Evolutionary conservation across 2,329 filamentous ascomycete genomes (phyloP).

Genomic region (Alternaria incomplexa): DNA sequence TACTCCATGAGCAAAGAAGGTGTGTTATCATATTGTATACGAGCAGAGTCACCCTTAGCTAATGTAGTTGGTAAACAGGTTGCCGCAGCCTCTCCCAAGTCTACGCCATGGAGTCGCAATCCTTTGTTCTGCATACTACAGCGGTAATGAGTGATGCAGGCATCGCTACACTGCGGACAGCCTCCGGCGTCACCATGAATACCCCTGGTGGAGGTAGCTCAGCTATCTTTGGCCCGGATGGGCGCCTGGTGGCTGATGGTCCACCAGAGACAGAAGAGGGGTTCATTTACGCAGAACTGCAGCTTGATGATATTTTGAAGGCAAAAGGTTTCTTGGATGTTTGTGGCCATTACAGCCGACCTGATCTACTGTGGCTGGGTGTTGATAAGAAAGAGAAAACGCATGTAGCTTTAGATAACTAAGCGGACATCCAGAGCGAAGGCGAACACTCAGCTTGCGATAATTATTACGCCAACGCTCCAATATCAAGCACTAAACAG

Average conservation of each 20-base stretch:
- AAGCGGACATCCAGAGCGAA: too few relatives aligned
- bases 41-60: neutral
- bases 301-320: conserved; percentile 53
- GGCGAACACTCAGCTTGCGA: too few relatives aligned
- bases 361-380: conserved; percentile 60
- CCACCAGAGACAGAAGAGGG: conserved; percentile 53
- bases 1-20: conserved; percentile 49
- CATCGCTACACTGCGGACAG: conserved; percentile 52
- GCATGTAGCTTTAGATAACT: neutral
- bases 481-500: too few relatives aligned
- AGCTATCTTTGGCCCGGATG: conserved; percentile 61
- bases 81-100: conserved; percentile 52
- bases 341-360: conserved; percentile 58
- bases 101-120: conserved; percentile 63
- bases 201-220: conserved; percentile 55
- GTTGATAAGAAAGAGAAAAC: conserved; percentile 44
- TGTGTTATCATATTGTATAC: conserved; percentile 5
- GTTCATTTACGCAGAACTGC: conserved; percentile 59
- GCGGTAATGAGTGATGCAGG: conserved; percentile 55
- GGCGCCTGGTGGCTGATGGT: conserved; percentile 52
- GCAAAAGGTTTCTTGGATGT: conserved; percentile 55
- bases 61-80: neutral
- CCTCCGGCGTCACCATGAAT: conserved; percentile 50
- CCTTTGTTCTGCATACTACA: conserved; percentile 63
- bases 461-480: too few relatives aligned